Conservation (phyloP, 305 asterid genomes). For the Fraxinus greggii region DNA sequence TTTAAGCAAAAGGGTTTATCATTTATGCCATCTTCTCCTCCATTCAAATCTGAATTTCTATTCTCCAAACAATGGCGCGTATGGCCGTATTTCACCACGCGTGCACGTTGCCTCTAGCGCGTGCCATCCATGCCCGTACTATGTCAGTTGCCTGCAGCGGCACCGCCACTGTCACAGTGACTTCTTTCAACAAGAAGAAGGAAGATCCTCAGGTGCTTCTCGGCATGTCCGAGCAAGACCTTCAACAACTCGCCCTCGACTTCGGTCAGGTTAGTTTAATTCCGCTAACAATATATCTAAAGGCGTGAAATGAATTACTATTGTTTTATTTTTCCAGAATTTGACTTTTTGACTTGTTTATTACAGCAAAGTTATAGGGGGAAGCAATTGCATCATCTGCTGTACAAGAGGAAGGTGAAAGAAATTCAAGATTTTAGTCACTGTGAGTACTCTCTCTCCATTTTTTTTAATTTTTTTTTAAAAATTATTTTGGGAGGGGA, state of each 20-base stretch:
- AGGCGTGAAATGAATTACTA: neutral
- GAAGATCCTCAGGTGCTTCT: slow-evolving; percentile 61
- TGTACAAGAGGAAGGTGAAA: slow-evolving; percentile 80
- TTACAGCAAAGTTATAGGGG: slow-evolving; percentile 84
- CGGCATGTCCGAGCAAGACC: slow-evolving; percentile 79
- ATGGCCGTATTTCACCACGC: slow-evolving; percentile 56
- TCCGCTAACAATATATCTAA: neutral
- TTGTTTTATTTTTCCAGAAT: neutral
- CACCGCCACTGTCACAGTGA: slow-evolving; percentile 31
- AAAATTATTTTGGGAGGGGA: neutral
- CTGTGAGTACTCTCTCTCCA: slow-evolving; percentile 41
- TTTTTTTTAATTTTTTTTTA: neutral
- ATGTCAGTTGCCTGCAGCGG: slow-evolving; percentile 40
- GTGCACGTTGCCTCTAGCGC: slow-evolving; percentile 35
- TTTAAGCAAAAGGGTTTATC: neutral
- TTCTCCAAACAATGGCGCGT: slow-evolving; percentile 30
- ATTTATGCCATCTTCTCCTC: neutral
- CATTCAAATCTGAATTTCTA: neutral
- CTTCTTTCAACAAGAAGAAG: slow-evolving; percentile 40
- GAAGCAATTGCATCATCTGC: slow-evolving; percentile 76
- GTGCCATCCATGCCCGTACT: slow-evolving; percentile 45
- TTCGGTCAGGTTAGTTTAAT: slow-evolving; percentile 60
- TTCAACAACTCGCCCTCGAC: slow-evolving; percentile 69
- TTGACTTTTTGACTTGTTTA: slow-evolving; percentile 2
- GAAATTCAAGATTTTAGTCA: slow-evolving; percentile 70